Evolutionary conservation across 2,329 filamentous ascomycete species (phyloP), one percentile per base, ranked within the genome.

Genomic region (Claviceps cyperi): DNA sequence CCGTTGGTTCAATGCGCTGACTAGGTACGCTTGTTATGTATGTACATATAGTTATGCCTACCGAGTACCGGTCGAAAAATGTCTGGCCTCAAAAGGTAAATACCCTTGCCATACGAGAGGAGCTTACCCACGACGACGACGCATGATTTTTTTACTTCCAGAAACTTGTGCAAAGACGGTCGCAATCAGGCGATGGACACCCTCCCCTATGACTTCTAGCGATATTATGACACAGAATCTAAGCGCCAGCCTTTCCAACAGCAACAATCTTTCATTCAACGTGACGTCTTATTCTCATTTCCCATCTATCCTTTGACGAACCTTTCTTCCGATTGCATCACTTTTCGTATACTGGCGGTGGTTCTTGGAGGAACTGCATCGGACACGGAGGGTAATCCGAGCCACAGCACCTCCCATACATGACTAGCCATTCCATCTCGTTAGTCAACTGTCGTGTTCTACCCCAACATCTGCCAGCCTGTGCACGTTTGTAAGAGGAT

Each of bases 291-390:
- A 3, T n/a, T 13, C 13, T n/a, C 39, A 11, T 24, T 37, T 11
- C 9, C 28, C 5, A n/a, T 40, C 36, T 9, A 28, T 14, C 32
- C 24, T 17, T 9, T 24, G n/a, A 22, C 13, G 28, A 4, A 32
- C 28, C 9, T 1, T 32, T 11, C 28, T 32, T 32, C 28, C 11
- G 28, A 32, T 32, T 32, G 32, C 46, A 55, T 49, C 22, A 55
- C 45, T 54, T 54, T 36, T 63, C 51, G 51, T 69, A 69, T 5
- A 60, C 57, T 2, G 66, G 66, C 5, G 64, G 64, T 8, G 66
- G 64, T 46, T 69, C 66, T 49, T 58, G 59, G 9, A 69, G 58
- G 51, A 63, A 65, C 49, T 68, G 60, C 51, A 68, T 65, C 13
- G 66, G 66, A 48, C 66, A 69, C 8, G 59, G 63, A 1, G 65